Conservation (phyloP, 768 basidiomycete genomes). For the Strobilomyces dryophilus region DNA sequence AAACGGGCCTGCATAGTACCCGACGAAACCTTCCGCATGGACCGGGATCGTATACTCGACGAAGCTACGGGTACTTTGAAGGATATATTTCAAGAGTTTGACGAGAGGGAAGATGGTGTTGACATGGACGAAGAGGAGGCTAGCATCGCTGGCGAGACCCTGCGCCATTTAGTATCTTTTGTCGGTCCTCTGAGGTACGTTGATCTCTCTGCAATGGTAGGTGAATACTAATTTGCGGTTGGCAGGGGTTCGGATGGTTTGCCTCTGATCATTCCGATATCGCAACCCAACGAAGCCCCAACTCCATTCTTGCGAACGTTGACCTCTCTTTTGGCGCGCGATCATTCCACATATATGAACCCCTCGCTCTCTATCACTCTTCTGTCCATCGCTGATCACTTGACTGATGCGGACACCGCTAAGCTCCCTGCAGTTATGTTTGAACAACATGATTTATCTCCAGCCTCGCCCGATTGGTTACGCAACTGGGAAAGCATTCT, state of each 20-base stretch:
- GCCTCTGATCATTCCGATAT: slow-evolving; percentile 48
- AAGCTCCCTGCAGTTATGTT: slow-evolving; percentile 59
- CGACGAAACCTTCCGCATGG: slow-evolving; percentile 26
- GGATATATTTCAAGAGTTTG: slow-evolving; percentile 71
- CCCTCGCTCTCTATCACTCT: slow-evolving; percentile 63
- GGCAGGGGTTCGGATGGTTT: slow-evolving; percentile 43
- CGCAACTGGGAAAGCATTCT: slow-evolving; percentile 60
- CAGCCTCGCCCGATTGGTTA: slow-evolving; percentile 70
- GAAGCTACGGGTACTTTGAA: slow-evolving; percentile 68
- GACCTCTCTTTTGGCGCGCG: slow-evolving; percentile 58
- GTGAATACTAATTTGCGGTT: slow-evolving; percentile 10
- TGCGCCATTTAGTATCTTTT: slow-evolving; percentile 56
- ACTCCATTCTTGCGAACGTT: slow-evolving; percentile 59
- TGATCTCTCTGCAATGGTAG: neutral
- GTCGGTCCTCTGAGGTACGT: slow-evolving; percentile 55
- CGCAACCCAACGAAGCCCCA: slow-evolving; percentile 50
- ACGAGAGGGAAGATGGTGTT: slow-evolving; percentile 55
- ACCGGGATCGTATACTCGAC: slow-evolving; percentile 56
- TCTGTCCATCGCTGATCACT: slow-evolving; percentile 61
- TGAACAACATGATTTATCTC: slow-evolving; percentile 64
- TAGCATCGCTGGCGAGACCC: slow-evolving; percentile 55
- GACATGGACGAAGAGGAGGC: slow-evolving; percentile 67
- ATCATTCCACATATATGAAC: slow-evolving; percentile 52
- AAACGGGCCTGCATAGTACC: slow-evolving; percentile 27
- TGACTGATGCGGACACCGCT: slow-evolving; percentile 65